phyloP scores from a whole-genome alignment of 352 stramenopile species.

The Phytophthora litchii region DNA sequence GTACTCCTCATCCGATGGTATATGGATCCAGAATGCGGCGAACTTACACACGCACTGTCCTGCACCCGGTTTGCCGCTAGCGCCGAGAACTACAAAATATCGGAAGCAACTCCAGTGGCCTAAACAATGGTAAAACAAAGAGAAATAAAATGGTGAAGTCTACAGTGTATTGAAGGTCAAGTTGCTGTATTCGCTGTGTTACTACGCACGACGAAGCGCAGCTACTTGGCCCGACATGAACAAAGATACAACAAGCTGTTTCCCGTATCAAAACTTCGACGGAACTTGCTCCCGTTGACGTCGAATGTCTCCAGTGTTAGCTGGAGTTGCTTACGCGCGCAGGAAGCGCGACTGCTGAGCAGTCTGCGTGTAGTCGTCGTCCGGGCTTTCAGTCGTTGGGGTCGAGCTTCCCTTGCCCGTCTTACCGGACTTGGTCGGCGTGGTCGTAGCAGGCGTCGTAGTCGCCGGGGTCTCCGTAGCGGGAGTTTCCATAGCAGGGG shows the following conservation, averaged over 20 bases:
- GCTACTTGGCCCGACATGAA: slow-evolving; percentile 29
- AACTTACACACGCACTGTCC: slow-evolving; percentile 13
- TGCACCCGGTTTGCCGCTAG: slow-evolving; percentile 30
- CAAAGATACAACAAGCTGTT: slow-evolving; percentile 36
- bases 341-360: slow-evolving; percentile 28
- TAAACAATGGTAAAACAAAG: not conserved
- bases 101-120: slow-evolving; percentile 18
- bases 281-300: slow-evolving; percentile 38
- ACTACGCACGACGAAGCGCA: slow-evolving; percentile 11
- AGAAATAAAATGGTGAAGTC: slow-evolving; percentile 7
- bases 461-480: slow-evolving; percentile 16
- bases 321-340: slow-evolving; percentile 25
- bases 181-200: slow-evolving; percentile 31
- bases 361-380: slow-evolving; percentile 33
- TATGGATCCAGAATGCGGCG: slow-evolving; percentile 13
- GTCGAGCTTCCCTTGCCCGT: slow-evolving; percentile 15
- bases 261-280: slow-evolving; percentile 35
- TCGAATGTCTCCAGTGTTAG: slow-evolving; percentile 23
- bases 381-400: slow-evolving; percentile 21
- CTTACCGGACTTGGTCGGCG: slow-evolving; percentile 26
- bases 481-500: slow-evolving; percentile 12
- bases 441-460: slow-evolving; percentile 16
- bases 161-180: slow-evolving; percentile 30
- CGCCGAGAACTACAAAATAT: slow-evolving; percentile 23
- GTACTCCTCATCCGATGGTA: slow-evolving; percentile 22